Base-by-base conservation (phyloP, 192 early-diverging fungal genomes). In the Coemansia sp. region DNA sequence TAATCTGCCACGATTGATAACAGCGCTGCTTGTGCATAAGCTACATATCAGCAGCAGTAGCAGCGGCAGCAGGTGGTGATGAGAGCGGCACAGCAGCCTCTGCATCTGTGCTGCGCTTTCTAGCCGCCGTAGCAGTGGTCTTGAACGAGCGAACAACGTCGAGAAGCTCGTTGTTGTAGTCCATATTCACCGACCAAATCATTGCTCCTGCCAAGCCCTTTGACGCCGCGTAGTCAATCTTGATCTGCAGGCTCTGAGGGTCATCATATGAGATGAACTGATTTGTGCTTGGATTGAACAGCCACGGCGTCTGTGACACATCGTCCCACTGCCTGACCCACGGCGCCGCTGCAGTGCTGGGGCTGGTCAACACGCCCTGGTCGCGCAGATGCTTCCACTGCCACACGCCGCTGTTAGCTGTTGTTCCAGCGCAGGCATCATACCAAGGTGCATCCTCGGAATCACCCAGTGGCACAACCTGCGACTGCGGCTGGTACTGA, bases 211-310 rank as follows among this genome's bases (percentile, higher is more conserved):
- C 83, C 38, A 93, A 70, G 5, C 78, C 84, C 33, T 80, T 67
- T 5, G 76, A 70, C 14, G 74, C 69, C 11, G 86, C 88, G 69
- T 85, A 88, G 59, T 86, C 67, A 0, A 85, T 84, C 75, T 91
- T 91, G 57, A 84, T 67, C 45, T 66, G 67, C 43, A 92, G 55
- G 20, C 87, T 88, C 31, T 77, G 40, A 4, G 84, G 77, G 50
- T 92, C 88, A 51, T 91, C 88, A 55, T 92, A 92, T 9, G 86
- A 87, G 65, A 92, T 87, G 59, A 86, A 89, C 38, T 72, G 63
- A 38, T 78, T 86, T 8, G 78, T 88, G 13, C 31, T 53, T 2
- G 81, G 77, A 34, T 89, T 89, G 69, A 84, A 93, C 31, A 91
- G 40, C 89, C 89, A 90, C 4, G 88, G 91, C 14, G 89, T 91